Evolutionary conservation across 805 yeast genomes (phyloP).

Genomic region (Candida coleopterorum): DNA sequence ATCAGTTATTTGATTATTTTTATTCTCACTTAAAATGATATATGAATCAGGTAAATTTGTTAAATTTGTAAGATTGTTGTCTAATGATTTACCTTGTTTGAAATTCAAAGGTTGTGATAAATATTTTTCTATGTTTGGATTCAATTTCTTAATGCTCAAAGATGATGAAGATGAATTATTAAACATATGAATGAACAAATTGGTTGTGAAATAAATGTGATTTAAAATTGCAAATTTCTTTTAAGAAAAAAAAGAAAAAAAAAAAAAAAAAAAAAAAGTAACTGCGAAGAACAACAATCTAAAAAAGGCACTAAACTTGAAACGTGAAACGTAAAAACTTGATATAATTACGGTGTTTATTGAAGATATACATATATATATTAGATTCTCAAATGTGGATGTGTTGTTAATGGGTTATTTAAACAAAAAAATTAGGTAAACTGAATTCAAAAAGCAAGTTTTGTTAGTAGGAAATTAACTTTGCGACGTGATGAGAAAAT

Average conservation of each 20-base stretch:
- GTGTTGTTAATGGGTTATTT: too few species aligned
- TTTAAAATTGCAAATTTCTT: slow-evolving; percentile 3
- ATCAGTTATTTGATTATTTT: slow-evolving; percentile 1
- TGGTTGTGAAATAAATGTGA: neutral
- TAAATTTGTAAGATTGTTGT: neutral
- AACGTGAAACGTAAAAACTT: too few species aligned
- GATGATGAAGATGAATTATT: neutral
- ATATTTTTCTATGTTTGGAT: slow-evolving; percentile 61
- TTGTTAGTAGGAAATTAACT: neutral
- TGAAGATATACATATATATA: too few species aligned
- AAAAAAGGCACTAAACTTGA: neutral
- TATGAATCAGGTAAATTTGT: slow-evolving; percentile 22
- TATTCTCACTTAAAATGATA: slow-evolving; percentile 29
- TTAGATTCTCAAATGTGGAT: too few species aligned
- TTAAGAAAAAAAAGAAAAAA: neutral
- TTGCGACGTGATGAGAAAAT: slow-evolving; percentile 1
- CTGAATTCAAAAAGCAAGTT: too few species aligned
- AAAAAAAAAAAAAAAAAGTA: neutral
- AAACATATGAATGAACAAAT: neutral
- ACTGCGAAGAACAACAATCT: neutral
- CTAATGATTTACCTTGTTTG: slow-evolving; percentile 43
- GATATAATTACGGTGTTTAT: too few species aligned
- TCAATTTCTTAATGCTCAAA: slow-evolving; percentile 11
- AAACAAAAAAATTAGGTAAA: too few species aligned
- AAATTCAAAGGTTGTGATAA: slow-evolving; percentile 60